These are phyloP conservation scores for Pseudogymnoascus verrucosus DNA, from an alignment of 2,329 filamentous ascomycete genomes.

Conservation along the genomic window DNA sequence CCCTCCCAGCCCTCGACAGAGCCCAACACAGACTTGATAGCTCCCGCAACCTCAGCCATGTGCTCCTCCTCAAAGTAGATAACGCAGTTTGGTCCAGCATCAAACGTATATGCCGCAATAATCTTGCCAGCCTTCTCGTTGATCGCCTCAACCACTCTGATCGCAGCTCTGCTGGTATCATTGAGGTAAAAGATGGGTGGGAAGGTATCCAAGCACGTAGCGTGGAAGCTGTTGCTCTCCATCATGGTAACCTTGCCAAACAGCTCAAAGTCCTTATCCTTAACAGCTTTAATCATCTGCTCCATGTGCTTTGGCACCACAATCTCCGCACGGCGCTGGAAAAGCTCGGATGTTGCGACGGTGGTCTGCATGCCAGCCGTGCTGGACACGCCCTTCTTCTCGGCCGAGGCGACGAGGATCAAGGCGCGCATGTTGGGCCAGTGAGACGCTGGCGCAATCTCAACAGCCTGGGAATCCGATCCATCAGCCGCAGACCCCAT, in stretches of 20 bases:
- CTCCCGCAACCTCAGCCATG: conserved; percentile 62
- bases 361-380: conserved; percentile 97
- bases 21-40: conserved; percentile 61
- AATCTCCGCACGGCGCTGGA: conserved; percentile 63
- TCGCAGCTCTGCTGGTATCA: conserved; percentile 79
- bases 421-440: conserved; percentile 94
- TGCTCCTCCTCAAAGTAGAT: conserved; percentile 89
- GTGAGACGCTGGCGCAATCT: conserved; percentile 80
- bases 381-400: conserved; percentile 91
- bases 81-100: conserved; percentile 93
- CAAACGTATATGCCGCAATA: conserved; percentile 92
- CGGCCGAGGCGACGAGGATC: conserved; percentile 82
- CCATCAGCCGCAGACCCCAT: conserved; percentile 70
- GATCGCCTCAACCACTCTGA: conserved; percentile 81
- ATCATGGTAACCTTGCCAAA: conserved; percentile 93
- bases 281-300: conserved; percentile 75
- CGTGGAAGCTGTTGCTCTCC: conserved; percentile 96
- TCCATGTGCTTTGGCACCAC: conserved; percentile 80
- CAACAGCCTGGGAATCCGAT: conserved; percentile 76
- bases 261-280: conserved; percentile 67
- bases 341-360: conserved; percentile 82
- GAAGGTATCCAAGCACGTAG: conserved; percentile 87
- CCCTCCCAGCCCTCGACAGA: conserved; percentile 65
- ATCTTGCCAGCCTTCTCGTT: conserved; percentile 71
- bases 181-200: conserved; percentile 99